Percentiles rank a stretch among this genome's conserved stretches.
phyloP scores from a whole-genome alignment of 306 rosid genomes.

The Lablab purpureus region DNA sequence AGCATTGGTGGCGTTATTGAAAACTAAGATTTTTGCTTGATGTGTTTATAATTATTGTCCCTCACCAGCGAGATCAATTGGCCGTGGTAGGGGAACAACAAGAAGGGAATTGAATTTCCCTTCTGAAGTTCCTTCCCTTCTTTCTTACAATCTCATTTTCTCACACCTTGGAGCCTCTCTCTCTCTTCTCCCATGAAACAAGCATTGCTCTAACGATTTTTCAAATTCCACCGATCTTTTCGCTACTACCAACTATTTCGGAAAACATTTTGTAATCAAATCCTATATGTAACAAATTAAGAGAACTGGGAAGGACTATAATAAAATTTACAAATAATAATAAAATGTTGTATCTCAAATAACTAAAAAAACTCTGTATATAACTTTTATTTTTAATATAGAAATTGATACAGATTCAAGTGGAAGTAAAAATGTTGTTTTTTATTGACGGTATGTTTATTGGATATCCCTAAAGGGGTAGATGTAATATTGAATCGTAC shows the following conservation, averaged over 20 bases:
- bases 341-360: too few species aligned
- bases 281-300: too few species aligned
- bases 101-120: constrained; percentile 53
- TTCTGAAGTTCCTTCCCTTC: constrained; percentile 35
- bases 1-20: not conserved
- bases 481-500: too few species aligned
- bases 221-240: constrained; percentile 42
- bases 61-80: constrained; percentile 50
- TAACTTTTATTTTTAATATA: too few species aligned
- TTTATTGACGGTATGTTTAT: too few species aligned
- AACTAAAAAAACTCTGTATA: too few species aligned
- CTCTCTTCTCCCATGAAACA: constrained; percentile 48
- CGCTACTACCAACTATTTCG: constrained; percentile 52
- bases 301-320: too few species aligned
- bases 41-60: not conserved
- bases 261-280: not conserved
- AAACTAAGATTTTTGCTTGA: constrained; percentile 32
- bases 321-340: too few species aligned
- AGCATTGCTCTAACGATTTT: constrained; percentile 47
- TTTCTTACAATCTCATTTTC: constrained; percentile 44
- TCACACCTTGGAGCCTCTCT: constrained; percentile 30
- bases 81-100: constrained; percentile 42
- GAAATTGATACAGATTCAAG: too few species aligned
- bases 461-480: too few species aligned
- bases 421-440: too few species aligned